Conservation (phyloP, 345 rosid species). For the Fremontodendron californicum region DNA sequence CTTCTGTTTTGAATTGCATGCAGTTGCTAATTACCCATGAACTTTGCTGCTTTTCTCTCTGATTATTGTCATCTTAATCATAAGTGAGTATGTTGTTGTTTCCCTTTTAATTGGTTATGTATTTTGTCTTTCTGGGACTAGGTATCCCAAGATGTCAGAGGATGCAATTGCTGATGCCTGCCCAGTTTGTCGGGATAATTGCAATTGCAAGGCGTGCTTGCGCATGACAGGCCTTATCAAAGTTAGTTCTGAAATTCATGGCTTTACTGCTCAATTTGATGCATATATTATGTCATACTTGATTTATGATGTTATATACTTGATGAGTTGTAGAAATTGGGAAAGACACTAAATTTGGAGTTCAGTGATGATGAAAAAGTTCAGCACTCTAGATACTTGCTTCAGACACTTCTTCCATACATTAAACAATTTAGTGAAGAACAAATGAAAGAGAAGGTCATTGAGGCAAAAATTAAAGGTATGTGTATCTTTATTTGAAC, state of each 20-base stretch:
- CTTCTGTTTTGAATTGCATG: neutral
- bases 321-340: slow-evolving; percentile 21
- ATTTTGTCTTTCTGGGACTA: slow-evolving; percentile 9
- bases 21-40: neutral
- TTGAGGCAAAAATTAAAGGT: slow-evolving; percentile 51
- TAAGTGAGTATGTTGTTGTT: neutral
- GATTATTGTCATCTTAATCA: neutral
- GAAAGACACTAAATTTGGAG: neutral
- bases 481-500: neutral
- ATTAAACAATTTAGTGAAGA: slow-evolving; percentile 42
- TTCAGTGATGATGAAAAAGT: slow-evolving; percentile 21
- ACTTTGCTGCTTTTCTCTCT: neutral
- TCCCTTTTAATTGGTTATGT: neutral
- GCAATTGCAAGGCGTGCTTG: slow-evolving; percentile 72
- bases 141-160: slow-evolving; percentile 50
- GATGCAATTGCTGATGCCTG: slow-evolving; percentile 44
- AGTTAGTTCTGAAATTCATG: slow-evolving; percentile 27
- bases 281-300: neutral
- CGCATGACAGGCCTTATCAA: slow-evolving; percentile 31
- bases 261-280: neutral
- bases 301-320: neutral
- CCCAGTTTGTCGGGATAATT: slow-evolving; percentile 49
- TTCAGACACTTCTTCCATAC: slow-evolving; percentile 42
- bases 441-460: slow-evolving; percentile 41
- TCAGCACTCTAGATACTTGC: slow-evolving; percentile 31